These are phyloP conservation scores for Xylaria venustula DNA, from an alignment of 495 filamentous ascomycete species.

Conservation along the genomic window DNA sequence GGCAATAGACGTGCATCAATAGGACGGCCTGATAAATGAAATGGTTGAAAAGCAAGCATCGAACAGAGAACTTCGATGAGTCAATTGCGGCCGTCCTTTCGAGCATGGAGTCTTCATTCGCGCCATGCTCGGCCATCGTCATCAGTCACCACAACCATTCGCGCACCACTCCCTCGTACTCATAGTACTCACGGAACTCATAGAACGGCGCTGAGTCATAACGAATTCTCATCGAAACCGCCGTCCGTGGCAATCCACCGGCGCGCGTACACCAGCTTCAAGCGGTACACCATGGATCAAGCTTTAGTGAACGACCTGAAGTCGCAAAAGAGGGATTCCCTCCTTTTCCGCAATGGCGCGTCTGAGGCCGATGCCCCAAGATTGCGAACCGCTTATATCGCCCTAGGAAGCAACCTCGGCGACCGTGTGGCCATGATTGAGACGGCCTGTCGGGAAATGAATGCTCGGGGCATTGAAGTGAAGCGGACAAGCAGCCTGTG, in stretches of 20 bases:
- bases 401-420: slow-evolving; percentile 90
- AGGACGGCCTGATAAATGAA: no score
- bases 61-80: slow-evolving; percentile 20
- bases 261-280: slow-evolving; percentile 9
- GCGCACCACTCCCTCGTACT: background rate
- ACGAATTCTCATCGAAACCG: no score
- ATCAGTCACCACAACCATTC: slow-evolving; percentile 2
- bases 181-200: no score
- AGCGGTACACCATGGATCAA: slow-evolving; percentile 16
- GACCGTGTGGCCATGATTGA: slow-evolving; percentile 83
- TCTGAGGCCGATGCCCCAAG: slow-evolving; percentile 5
- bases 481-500: slow-evolving; percentile 83
- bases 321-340: slow-evolving; percentile 2
- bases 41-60: no score
- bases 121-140: slow-evolving; percentile 16
- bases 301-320: slow-evolving; percentile 8
- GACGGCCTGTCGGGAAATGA: slow-evolving; percentile 74
- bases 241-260: no score
- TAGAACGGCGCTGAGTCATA: background rate
- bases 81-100: slow-evolving; percentile 17
- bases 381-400: slow-evolving; percentile 65
- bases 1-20: no score
- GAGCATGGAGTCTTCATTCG: slow-evolving; percentile 26
- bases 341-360: slow-evolving; percentile 7
- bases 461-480: slow-evolving; percentile 66